Percentiles rank a stretch among this genome's conserved stretches.
Evolutionary conservation across 257 asterid species (phyloP).

Genomic region (Rubia yunnanensis): DNA sequence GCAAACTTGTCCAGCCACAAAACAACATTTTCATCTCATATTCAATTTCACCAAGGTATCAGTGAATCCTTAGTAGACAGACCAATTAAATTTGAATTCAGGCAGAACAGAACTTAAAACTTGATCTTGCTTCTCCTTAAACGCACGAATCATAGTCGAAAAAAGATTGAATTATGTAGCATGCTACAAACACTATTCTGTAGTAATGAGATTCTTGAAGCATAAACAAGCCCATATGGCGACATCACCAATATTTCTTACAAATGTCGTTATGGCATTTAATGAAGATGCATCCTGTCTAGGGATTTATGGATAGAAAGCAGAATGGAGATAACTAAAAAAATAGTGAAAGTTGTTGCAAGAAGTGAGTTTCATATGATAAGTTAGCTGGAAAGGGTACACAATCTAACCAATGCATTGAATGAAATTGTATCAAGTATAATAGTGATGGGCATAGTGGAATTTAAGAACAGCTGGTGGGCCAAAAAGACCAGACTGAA

Average conservation of each 20-base stretch:
- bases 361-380: not conserved
- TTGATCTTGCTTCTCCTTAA: not conserved
- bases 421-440: constrained; percentile 2
- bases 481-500: constrained; percentile 6
- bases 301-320: not conserved
- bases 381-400: constrained; percentile 1
- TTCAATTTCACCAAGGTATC: no score
- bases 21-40: no score
- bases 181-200: not conserved
- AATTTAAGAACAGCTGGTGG: constrained; percentile 13
- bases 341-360: not conserved
- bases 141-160: no score
- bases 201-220: not conserved
- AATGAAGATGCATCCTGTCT: constrained; percentile 1
- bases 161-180: no score
- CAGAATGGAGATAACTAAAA: not conserved
- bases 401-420: constrained; percentile 1
- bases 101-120: not conserved
- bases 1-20: no score
- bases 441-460: constrained; percentile 8
- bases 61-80: no score
- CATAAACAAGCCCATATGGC: not conserved
- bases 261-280: not conserved
- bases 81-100: not conserved
- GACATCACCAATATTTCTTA: not conserved